phyloP scores from a whole-genome alignment of 495 filamentous ascomycete genomes.

The Peziza echinospora region DNA sequence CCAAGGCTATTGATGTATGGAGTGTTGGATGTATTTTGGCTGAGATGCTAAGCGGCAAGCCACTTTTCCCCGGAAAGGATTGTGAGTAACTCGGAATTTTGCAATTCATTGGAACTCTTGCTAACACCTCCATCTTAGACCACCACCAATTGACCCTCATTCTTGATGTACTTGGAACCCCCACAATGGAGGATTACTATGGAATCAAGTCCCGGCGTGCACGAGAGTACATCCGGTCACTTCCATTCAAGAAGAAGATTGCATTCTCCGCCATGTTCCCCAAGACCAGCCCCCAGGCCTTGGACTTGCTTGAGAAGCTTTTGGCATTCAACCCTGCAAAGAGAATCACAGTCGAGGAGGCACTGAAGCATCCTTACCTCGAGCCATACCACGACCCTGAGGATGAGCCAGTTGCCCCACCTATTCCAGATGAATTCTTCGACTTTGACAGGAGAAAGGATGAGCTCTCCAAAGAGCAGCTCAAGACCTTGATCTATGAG shows the following conservation, averaged over 20 bases:
- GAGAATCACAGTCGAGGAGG: constrained; percentile 93
- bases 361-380: constrained; percentile 89
- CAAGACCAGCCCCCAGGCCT: constrained; percentile 78
- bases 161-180: constrained; percentile 90
- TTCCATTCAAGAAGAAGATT: constrained; percentile 99
- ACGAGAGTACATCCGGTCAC: constrained; percentile 92
- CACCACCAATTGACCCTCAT: constrained; percentile 98
- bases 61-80: constrained; percentile 95
- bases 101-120: constrained; percentile 5
- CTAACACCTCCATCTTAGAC: no score
- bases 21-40: constrained; percentile 97
- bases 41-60: constrained; percentile 99
- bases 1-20: constrained; percentile 99
- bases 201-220: constrained; percentile 97
- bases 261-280: constrained; percentile 95
- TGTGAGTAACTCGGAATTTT: constrained; percentile 65
- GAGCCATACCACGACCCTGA: constrained; percentile 99
- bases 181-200: constrained; percentile 99
- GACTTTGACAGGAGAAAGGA: constrained; percentile 99
- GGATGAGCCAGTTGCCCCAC: constrained; percentile 88
- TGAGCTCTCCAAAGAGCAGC: constrained; percentile 87
- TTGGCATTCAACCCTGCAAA: constrained; percentile 97
- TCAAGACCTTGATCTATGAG: constrained; percentile 91
- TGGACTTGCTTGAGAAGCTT: constrained; percentile 86
- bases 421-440: constrained; percentile 97